Evolutionary conservation across 805 yeast genomes (phyloP).

Genomic region (Zygosaccharomyces bailii): DNA sequence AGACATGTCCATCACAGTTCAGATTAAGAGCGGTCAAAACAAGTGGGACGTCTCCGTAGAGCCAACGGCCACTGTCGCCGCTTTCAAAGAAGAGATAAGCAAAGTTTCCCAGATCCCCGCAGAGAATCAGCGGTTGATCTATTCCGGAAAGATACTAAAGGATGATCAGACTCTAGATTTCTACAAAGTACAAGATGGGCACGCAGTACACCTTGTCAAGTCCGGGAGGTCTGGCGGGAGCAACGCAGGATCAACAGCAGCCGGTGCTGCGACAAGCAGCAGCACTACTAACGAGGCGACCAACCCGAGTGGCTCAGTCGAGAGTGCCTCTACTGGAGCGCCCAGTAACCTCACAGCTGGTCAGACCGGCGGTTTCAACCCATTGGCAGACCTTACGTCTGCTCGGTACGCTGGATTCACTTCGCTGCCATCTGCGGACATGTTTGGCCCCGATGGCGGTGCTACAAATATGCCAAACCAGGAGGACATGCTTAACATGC

Average conservation of each 20-base stretch:
- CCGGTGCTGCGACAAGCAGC: conserved; percentile 16
- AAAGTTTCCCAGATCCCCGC: conserved; percentile 62
- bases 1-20: conserved; percentile 29
- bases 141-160: conserved; percentile 90
- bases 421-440: conserved; percentile 78
- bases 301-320: conserved; percentile 14
- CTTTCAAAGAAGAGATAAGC: conserved; percentile 65
- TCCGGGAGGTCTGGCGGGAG: conserved; percentile 48
- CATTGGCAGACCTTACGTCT: conserved; percentile 87
- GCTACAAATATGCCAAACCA: conserved; percentile 61
- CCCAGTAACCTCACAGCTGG: conserved; percentile 89
- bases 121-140: conserved; percentile 82
- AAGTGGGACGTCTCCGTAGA: conserved; percentile 65
- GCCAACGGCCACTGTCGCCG: conserved; percentile 53
- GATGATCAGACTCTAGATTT: conserved; percentile 70
- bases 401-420: conserved; percentile 91
- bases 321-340: conserved; percentile 30
- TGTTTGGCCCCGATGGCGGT: conserved; percentile 96
- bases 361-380: conserved; percentile 74
- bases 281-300: conserved; percentile 19
- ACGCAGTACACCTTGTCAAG: conserved; percentile 85
- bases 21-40: conserved; percentile 61
- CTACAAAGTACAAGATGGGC: conserved; percentile 82
- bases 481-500: conserved; percentile 67
- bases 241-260: conserved; percentile 25